Base-by-base conservation (phyloP, 345 rosid species). In the Aquilaria malaccensis region DNA sequence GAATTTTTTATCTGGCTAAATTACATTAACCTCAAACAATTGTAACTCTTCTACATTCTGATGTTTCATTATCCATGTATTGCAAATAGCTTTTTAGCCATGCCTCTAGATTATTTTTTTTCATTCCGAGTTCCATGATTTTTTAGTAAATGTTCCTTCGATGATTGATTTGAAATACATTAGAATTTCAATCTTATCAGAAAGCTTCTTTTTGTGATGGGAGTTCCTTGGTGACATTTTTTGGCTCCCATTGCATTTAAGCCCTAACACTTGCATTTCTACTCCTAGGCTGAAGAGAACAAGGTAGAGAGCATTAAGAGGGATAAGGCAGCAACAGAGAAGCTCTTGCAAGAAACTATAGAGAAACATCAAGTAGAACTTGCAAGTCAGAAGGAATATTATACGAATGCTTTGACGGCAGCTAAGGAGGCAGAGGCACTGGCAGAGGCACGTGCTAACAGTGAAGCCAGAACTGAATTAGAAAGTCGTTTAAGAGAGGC, bases 381-480 rank as follows among this genome's bases (percentile, higher is more conserved):
- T 71, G 73, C 86, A 33, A 75, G 79, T 47, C 98, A 91, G 71
- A 91, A 86, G 70, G 96, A 88, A 33, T 95, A 80, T 66, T 95
- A 86, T 64, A 75, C 89, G 15, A 81, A 81, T 76, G 96, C 99
- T 68, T 78, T 95, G 77, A 73, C 75, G 73, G 94, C 89, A 13
- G 97, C 96, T 13, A 95, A 85, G 80, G 95, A 95, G 81, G 99
- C 96, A 77, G 94, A 91, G 75, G 81, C 85, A 64, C 70, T 91
- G 65, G 94, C 98, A 47, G 96, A 95, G 83, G 84, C 91, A 70
- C 94, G 87, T 67, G 91, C 85, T 55, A 85, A 91, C 75, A 82
- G 71, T 75, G 97, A 90, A 79, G 96, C 98, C 41, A 85, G 89
- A 78, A 80, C 85, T 32, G 99, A 91, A 76, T 71, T 95, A 67